Conservation (phyloP, 1,139 yeast genomes). For the Geotrichum restrictum region DNA sequence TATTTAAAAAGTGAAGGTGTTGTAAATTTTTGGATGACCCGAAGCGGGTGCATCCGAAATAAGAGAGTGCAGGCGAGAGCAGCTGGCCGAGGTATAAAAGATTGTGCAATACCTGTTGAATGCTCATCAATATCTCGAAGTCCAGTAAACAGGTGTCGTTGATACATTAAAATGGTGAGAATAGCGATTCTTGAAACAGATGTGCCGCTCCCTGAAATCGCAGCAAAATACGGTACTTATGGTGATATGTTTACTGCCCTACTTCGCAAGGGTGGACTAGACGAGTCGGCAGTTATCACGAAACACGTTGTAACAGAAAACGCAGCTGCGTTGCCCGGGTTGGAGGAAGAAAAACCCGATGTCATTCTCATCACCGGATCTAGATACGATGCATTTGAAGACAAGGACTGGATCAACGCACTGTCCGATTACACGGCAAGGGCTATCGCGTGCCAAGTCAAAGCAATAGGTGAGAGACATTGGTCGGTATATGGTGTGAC, state of each 20-base stretch:
- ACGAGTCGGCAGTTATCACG: constrained; percentile 25
- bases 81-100: no score
- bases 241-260: constrained; percentile 38
- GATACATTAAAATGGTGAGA: constrained; percentile 3
- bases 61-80: no score
- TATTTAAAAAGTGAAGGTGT: no score
- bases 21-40: no score
- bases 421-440: constrained; percentile 25
- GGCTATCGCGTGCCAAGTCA: neutral
- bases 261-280: constrained; percentile 32
- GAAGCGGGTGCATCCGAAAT: no score
- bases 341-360: constrained; percentile 37
- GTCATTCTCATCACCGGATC: constrained; percentile 65
- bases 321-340: constrained; percentile 40
- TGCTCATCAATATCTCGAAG: no score
- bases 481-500: neutral
- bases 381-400: constrained; percentile 52
- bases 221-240: constrained; percentile 30
- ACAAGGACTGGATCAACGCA: constrained; percentile 53
- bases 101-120: no score
- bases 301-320: constrained; percentile 48
- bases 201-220: constrained; percentile 29
- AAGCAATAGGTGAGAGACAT: neutral
- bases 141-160: no score
- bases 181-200: constrained; percentile 35